phyloP scores from a whole-genome alignment of 2,329 filamentous ascomycete species.

The Colletotrichum camelliae region DNA sequence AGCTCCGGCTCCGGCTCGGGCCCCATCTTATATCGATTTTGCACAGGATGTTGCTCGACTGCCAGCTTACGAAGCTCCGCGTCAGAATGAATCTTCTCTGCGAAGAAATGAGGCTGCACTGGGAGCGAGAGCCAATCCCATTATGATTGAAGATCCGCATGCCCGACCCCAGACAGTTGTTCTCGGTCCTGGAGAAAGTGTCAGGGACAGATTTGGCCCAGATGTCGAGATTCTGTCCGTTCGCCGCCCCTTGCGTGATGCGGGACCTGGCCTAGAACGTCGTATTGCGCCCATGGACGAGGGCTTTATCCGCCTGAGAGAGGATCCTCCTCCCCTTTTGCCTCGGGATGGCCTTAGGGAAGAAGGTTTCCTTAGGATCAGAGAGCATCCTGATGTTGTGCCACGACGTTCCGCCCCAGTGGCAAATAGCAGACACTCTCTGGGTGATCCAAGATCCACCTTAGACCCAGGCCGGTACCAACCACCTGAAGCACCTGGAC shows the following conservation, averaged over 20 bases:
- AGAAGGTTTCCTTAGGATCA: constrained; percentile 15
- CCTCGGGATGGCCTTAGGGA: neutral
- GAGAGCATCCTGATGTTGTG: neutral
- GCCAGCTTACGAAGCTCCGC: constrained; percentile 12
- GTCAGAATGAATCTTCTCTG: neutral
- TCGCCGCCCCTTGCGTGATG: constrained; percentile 5
- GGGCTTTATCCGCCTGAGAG: constrained; percentile 16
- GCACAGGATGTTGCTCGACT: constrained; percentile 23
- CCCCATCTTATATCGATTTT: neutral
- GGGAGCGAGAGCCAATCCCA: constrained; percentile 35
- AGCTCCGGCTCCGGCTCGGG: neutral
- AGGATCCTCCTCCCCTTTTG: neutral
- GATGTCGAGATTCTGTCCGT: constrained; percentile 20
- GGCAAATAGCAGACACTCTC: neutral
- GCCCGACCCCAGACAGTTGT: neutral
- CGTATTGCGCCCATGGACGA: neutral
- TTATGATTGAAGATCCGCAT: constrained; percentile 45
- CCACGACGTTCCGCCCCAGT: neutral
- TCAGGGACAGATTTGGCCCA: constrained; percentile 19
- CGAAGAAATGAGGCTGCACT: neutral
- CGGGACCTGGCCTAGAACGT: neutral
- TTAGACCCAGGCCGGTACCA: neutral
- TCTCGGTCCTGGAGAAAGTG: constrained; percentile 40
- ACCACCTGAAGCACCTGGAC: neutral
- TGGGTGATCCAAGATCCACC: neutral